phyloP scores from a whole-genome alignment of 345 rosid genomes.

The Isatis tinctoria region DNA sequence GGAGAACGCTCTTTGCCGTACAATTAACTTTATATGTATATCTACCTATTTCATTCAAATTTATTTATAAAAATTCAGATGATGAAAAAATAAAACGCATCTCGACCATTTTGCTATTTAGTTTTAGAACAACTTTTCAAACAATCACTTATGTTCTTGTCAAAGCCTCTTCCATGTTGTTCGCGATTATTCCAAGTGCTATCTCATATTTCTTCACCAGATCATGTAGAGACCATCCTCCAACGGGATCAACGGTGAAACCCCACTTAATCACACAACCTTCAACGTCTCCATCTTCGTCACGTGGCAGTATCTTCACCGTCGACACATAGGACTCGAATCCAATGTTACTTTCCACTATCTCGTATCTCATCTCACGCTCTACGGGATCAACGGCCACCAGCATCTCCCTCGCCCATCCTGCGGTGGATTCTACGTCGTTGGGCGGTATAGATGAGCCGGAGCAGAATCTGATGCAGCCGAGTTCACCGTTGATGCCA shows the following conservation, averaged over 20 bases:
- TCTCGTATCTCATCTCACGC: slow-evolving; percentile 43
- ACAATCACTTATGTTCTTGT: neutral
- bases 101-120: too few species aligned
- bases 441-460: slow-evolving; percentile 40
- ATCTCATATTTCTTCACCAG: slow-evolving; percentile 30
- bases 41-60: too few species aligned
- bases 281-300: neutral
- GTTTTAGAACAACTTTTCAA: neutral
- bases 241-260: slow-evolving; percentile 52
- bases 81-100: too few species aligned
- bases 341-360: slow-evolving; percentile 54
- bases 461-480: slow-evolving; percentile 49
- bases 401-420: slow-evolving; percentile 56
- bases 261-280: slow-evolving; percentile 67
- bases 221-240: slow-evolving; percentile 41
- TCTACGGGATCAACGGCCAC: slow-evolving; percentile 36
- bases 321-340: slow-evolving; percentile 50
- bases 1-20: too few species aligned
- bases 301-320: slow-evolving; percentile 34
- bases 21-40: too few species aligned
- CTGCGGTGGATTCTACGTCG: neutral
- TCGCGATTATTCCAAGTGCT: slow-evolving; percentile 11
- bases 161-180: slow-evolving; percentile 30
- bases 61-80: too few species aligned
- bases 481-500: slow-evolving; percentile 55